These are phyloP conservation scores for Saururus chinensis DNA, from an alignment of 164 flowering plant species.

Conservation along the genomic window DNA sequence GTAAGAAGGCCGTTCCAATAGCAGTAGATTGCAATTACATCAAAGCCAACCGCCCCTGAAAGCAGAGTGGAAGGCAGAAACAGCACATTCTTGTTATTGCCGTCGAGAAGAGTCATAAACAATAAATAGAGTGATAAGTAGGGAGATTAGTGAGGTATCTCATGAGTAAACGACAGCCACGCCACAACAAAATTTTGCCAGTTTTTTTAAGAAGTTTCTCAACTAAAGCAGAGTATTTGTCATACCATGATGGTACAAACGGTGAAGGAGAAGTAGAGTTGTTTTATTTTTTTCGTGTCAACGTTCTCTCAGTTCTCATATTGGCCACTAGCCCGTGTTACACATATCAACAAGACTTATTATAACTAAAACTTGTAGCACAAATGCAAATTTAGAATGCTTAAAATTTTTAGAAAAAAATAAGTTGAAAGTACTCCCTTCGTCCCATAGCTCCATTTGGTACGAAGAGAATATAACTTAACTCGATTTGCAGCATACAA, in stretches of 20 bases:
- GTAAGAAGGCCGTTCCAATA: constrained; percentile 40
- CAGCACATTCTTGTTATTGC: not conserved
- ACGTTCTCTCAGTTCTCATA: not conserved
- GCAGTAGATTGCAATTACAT: not conserved
- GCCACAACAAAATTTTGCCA: not conserved
- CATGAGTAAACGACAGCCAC: not conserved
- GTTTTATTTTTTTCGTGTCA: not conserved
- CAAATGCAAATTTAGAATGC: no score
- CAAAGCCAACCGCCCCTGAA: not conserved
- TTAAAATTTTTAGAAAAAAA: no score
- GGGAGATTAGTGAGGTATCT: not conserved
- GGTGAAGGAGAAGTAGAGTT: not conserved
- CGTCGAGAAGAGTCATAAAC: not conserved
- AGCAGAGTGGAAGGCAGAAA: not conserved
- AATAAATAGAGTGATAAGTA: not conserved
- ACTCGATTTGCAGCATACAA: no score
- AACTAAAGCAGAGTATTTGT: not conserved
- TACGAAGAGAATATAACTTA: no score
- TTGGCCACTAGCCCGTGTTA: no score
- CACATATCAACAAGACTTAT: no score
- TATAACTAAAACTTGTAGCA: no score
- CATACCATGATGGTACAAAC: not conserved
- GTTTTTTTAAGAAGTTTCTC: not conserved
- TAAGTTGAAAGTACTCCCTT: no score
- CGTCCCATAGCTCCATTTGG: no score